Base-by-base conservation (phyloP, 225 moss, liverwort and hornwort species). In the Pseudisothecium myosuroides region DNA sequence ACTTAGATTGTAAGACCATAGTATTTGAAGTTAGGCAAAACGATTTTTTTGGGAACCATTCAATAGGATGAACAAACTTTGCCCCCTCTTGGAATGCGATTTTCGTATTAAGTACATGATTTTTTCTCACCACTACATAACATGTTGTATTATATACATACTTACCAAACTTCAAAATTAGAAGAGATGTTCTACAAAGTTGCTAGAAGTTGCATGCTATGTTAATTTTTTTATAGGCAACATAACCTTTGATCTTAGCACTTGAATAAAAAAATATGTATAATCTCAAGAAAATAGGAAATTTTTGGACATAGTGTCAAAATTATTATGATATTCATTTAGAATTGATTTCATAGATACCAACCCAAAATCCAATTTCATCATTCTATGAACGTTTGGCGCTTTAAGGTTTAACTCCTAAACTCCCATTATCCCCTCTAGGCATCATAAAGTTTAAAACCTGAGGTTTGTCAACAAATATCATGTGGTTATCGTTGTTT, bases 331-430 rank as follows among this genome's bases (percentile, higher is more conserved):
- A 74, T 47, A 45, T 74, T 73, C 0, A 45, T 45, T 29, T 0
- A 45, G 0, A 17, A 29, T 45, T 29, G 29, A 41, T 24, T 43
- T 41, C 5, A 43, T 31, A 31, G 11, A 45, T 47, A 74, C 24
- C 31, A 74, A 6, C 1, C 29, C 2, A 74, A 31, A 31, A 74
- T 74, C 47, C 31, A 4, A 47, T 47, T 47, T 47, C 0, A 29
- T 45, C 31, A 74, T 19, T 47, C 0, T 29, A 74, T 1, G 0
- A 74, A 19, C 1, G 1, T 47, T 47, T 74, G 15, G 4, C 0
- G 0, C 11, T 47, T 18, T 47, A 47, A 31, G 4, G 2, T 4
- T 47, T 47, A 47, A 47, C 7, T 2, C 9, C 22, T 34, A 50
- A 14, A 50, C 21, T 49, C 0, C 20, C 13, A 50, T 34, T 21